A percentile compares a stretch with the other conserved stretches of the same genome.
Conservation (phyloP, 441 rosid species). For the Corymbia citriodora region DNA sequence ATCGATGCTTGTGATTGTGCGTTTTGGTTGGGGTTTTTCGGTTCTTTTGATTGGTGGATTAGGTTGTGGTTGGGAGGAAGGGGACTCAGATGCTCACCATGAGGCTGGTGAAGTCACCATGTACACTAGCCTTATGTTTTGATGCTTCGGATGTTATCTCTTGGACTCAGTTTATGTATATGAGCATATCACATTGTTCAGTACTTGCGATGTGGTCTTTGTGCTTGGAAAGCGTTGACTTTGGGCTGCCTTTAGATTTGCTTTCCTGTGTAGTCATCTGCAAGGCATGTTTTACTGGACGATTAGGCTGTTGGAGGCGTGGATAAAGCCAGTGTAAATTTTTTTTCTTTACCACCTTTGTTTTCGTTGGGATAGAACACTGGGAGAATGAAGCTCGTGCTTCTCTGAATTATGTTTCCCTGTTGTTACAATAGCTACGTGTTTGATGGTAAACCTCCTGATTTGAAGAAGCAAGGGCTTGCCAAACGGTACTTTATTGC, state of each 20-base stretch:
- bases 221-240: too few relatives aligned
- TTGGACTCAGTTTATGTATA: too few relatives aligned
- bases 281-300: constrained; percentile 91
- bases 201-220: too few relatives aligned
- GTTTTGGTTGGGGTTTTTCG: neutral
- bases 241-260: neutral
- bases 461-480: constrained; percentile 82
- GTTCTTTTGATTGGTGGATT: neutral
- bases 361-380: too few relatives aligned
- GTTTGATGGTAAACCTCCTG: constrained; percentile 91
- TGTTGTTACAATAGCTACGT: constrained; percentile 44
- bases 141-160: too few relatives aligned
- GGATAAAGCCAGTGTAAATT: constrained; percentile 83
- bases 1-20: neutral
- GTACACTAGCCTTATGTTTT: constrained; percentile 14
- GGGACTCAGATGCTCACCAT: constrained; percentile 88
- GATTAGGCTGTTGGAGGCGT: constrained; percentile 89
- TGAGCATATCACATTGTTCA: too few relatives aligned
- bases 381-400: too few relatives aligned
- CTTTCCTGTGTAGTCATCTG: constrained; percentile 50
- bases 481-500: constrained; percentile 57
- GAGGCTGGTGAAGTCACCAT: constrained; percentile 98
- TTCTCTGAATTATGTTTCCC: too few relatives aligned
- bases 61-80: constrained; percentile 89
- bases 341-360: too few relatives aligned